phyloP scores from a whole-genome alignment of 2,329 filamentous ascomycete genomes.

The Coniochaeta sp. region DNA sequence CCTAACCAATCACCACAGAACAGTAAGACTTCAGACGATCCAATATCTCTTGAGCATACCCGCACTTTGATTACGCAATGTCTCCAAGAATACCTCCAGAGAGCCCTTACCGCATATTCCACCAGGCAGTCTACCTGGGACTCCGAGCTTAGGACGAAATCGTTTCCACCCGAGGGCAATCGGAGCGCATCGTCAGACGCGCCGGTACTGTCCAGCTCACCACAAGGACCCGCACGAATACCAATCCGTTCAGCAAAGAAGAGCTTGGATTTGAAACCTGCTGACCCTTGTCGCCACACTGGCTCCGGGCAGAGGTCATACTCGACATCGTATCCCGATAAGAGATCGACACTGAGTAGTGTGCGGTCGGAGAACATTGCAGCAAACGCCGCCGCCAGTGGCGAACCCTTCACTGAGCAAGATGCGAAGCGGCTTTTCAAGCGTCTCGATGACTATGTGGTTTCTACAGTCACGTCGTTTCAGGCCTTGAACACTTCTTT shows the following conservation, averaged over 20 bases:
- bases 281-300: slow-evolving; percentile 19
- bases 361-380: slow-evolving; percentile 5
- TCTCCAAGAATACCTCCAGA: slow-evolving; percentile 27
- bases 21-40: slow-evolving; percentile 3
- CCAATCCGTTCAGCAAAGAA: background rate
- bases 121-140: background rate
- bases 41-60: slow-evolving; percentile 54
- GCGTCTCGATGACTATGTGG: slow-evolving; percentile 69
- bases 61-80: slow-evolving; percentile 38
- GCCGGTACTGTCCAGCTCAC: background rate
- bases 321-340: slow-evolving; percentile 37
- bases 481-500: slow-evolving; percentile 75
- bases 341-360: slow-evolving; percentile 13
- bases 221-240: background rate
- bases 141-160: background rate
- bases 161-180: slow-evolving; percentile 3
- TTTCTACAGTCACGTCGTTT: slow-evolving; percentile 59
- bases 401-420: slow-evolving; percentile 8
- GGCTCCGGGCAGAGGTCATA: slow-evolving; percentile 27
- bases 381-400: slow-evolving; percentile 6
- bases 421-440: slow-evolving; percentile 61
- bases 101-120: slow-evolving; percentile 14
- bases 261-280: background rate
- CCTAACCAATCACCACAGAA: background rate
- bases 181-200: background rate